Base-by-base conservation (phyloP, 164 flowering plant species). In the Cinnamomum chago region DNA sequence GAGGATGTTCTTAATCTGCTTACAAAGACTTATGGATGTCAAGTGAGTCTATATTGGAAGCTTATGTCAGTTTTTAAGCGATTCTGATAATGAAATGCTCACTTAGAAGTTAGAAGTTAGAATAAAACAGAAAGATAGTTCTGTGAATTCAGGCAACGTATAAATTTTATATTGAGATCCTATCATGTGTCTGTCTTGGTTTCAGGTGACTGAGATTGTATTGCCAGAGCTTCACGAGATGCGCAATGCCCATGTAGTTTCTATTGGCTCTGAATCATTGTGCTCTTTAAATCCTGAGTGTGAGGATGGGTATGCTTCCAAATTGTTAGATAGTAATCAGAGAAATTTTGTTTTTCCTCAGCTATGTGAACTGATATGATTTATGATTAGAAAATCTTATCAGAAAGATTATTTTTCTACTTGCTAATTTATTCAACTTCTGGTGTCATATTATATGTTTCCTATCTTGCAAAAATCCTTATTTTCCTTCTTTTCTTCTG, bases 201-300 rank as follows among this genome's bases (percentile, higher is more conserved):
- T 77, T 69, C 83, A 94, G 99, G 81, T 81, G 50, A 79, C 80
- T 70, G 99, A 95, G 84, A 86, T 95, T 77, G 87, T 83, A 50
- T 82, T 93, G 76, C 99, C 99, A 20, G 99, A 95, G 86, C 82
- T 95, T 70, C 83, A 74, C 30, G 90, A 92, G 82, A 90, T 95
- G 99, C 92, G 89, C 24, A 80, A 82, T 75, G 90, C 99, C 67
- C 98, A 95, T 85, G n/a, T 88, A 79, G 95, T 93, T 85, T 89
- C 97, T 3, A 87, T 93, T 83, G 99, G 99, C 68, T 86, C 95
- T 65, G 98, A 93, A 82, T 3, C 85, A 40, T 27, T 86, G n/a
- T 72, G 80, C 73, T 77, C 88, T 9, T 50, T 93, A 73, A 90
- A 76, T 81, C 97, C 97, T 70, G 79, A 88, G 76, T 82, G 73